Evolutionary conservation across 2,329 filamentous ascomycete species (phyloP), one percentile per base, ranked within the genome.

Genomic region (Colletotrichum cereale): DNA sequence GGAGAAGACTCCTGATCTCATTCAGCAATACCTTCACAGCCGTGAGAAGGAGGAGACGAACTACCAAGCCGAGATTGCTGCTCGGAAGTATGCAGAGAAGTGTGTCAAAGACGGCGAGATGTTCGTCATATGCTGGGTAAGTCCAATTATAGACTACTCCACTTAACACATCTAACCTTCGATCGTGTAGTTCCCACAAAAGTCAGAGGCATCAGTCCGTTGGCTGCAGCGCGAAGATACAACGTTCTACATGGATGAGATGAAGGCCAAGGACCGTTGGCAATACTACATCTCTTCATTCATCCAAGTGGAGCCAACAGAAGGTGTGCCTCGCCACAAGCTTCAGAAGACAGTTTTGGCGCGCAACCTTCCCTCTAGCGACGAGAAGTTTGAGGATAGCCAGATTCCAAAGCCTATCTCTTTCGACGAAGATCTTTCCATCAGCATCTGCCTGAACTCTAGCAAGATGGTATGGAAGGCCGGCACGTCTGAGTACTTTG

Each of bases 231-330:
- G 88, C 63, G 89, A 92, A 61, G 90, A 92, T 75, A 90, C 90
- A 50, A 92, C 97, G 0, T 94, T 97, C 80, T 95, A 96, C 76
- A 92, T 92, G 78, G 94, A 97, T 75, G 94, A 97, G 75, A 92
- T 97, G 85, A 92, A 96, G 78, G 89, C 91, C 62, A 91, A 92
- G 67, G 91, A 94, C 73, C 88, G 90, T 48, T 99, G 96, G 96
- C 93, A 96, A 76, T 97, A 97, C 83, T 99, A 99, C 80, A 94
- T 97, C 68, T 95, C 96, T 24, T 95, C 95, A 0, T 98, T 93
- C 81, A 93, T 94, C 75, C 93, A 94, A 74, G 89, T 95, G 31
- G 94, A 97, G 78, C 93, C 94, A 2, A 99, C 96, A 0, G 93
- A 96, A 81, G 93, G 93, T 18, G 87, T 96, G 3, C 84, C 87